Base-by-base conservation (phyloP, 352 stramenopile species). In the Lagenidium sp. region DNA sequence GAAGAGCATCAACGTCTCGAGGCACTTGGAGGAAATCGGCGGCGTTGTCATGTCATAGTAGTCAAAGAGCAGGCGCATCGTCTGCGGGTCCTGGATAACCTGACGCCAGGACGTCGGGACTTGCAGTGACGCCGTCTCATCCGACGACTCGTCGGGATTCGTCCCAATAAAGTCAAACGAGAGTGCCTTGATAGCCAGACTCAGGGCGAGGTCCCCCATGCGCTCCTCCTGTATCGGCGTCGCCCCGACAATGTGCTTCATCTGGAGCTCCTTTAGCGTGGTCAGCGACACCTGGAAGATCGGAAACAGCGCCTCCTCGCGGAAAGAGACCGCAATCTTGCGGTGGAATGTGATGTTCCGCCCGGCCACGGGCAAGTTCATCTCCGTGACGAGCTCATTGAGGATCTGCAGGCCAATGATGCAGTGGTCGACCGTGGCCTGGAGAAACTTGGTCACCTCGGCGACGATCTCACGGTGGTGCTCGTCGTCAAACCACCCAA, bases 81-180 rank as follows among this genome's bases (percentile, higher is more conserved):
- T 98, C 44, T 87, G 77, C 2, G 93, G 77, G 46, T 99, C 94
- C 50, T 97, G 89, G 41, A 99, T 77, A 10, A 98, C 57, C 2
- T 75, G 47, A 25, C 95, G 73, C 96, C 96, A 99, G n/a, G 89
- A 91, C 8, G 86, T 97, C 0, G 95, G 96, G 8, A 97, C 89
- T 73, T 99, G 96, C 41, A 99, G 88, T 6, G 96, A 98, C 4
- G 95, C 95, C 12, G 97, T 94, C 44, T 99, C 95, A 47, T 99
- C 95, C 0, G 92, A 90, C 0, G 89, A 98, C 65, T 99, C 95
- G 53, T 99, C 95, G 11, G 95, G 91, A 64, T 98, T 98, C 6
- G 95, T 99, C 26, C 96, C 96, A 47, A 99, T 99, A 63, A 99
- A 99, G 63, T 99, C 96, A 71, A 98, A 99, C 10, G 86, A 97